These are phyloP conservation scores for Corchorus olitorius DNA, from an alignment of 345 rosid genomes.

Conservation along the genomic window DNA sequence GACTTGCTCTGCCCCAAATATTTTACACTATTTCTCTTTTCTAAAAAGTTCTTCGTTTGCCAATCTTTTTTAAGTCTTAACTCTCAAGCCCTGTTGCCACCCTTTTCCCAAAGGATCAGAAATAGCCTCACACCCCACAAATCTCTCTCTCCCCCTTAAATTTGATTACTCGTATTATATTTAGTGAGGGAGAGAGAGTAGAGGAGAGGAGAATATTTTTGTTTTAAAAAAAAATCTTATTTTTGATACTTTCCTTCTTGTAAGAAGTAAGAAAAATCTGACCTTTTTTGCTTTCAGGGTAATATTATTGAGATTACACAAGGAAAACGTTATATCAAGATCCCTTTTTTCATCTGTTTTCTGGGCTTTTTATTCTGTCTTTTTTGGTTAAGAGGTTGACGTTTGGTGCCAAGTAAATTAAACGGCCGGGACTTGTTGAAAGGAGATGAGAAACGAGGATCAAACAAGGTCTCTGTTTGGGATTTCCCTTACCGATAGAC, in stretches of 20 bases:
- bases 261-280: neutral
- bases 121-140: neutral
- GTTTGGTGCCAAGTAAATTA: neutral
- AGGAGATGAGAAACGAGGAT: conserved; percentile 54
- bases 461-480: conserved; percentile 64
- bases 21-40: no score
- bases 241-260: conserved; percentile 7
- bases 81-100: neutral
- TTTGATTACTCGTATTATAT: neutral
- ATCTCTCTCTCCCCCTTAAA: neutral
- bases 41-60: no score
- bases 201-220: neutral
- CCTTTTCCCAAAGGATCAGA: conserved; percentile 1
- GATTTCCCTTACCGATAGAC: conserved; percentile 59
- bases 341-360: neutral
- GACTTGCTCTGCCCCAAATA: neutral
- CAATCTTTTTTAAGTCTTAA: neutral
- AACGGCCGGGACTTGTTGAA: neutral
- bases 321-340: neutral
- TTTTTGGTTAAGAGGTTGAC: neutral
- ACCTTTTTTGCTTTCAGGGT: neutral
- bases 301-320: neutral
- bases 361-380: neutral
- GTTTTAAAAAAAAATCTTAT: neutral
- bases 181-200: neutral